Base-by-base conservation (phyloP, 345 rosid species). In the Bruguiera gymnorhiza region DNA sequence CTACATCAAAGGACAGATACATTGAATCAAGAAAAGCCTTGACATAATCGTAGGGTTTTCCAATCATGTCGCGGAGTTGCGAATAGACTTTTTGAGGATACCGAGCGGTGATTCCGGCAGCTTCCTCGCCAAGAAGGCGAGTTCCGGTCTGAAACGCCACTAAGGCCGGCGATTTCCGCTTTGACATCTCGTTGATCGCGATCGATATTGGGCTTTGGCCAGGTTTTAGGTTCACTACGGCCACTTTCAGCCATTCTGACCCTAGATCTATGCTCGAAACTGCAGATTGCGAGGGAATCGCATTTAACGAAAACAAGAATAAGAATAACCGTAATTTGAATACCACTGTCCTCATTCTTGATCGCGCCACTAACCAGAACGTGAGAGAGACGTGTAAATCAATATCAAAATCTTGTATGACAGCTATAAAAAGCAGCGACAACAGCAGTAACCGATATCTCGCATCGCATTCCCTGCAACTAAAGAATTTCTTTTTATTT, bases 141-240 rank as follows among this genome's bases (percentile, higher is more conserved):
- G 81, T 62, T 15, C 80, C 97, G 0, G 91, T 73, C 1, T 90
- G 98, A 76, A 95, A 92, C 10, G 94, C 93, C 16, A 90, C 94
- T 51, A 92, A 70, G 9, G 87, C 87, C 23, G 98, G 98, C 29
- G 98, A 87, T 80, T 95, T 90, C 19, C 99, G 79, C 85, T 92
- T 95, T 5, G 99, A 95, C 98, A 92, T 95, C 84, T 95, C 98
- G 62, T 95, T 95, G 63, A 95, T 95, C 20, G 98, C 99, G 54
- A 95, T 76, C 7, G 92, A 84, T 63, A 95, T 95, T 4, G 99
- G 99, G 54, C 84, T 85, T 79, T 95, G 99, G 34, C 96, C 97
- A 2, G 84, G 89, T 75, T 83, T 87, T 9, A 90, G 85, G 74
- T 92, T 92, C 43, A 95, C 98, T 6, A 95, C 98, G 0, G 97